Evolutionary conservation across 345 rosid genomes (phyloP), one percentile per base, ranked within the genome.

Genomic region (Ailanthus altissimus): DNA sequence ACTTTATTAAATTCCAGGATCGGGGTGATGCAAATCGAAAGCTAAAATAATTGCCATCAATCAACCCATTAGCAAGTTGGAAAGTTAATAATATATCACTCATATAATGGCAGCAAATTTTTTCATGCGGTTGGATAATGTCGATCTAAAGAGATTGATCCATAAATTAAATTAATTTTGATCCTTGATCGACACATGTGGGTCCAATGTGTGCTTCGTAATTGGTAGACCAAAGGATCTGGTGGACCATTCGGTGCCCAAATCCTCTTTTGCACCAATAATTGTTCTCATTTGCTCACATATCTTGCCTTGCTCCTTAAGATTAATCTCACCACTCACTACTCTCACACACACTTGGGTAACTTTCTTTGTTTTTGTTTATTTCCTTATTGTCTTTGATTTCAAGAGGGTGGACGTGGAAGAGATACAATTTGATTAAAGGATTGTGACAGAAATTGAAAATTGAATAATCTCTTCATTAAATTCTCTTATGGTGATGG

Each of bases 221-320:
- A 6, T 38, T 28, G 50, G 79, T 64, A 45, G 67, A 80, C 67
- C 79, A 45, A 54, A 14, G 18, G 28, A 53, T 45, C 50, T 45
- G 40, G 32, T 51, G 43, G 64, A 43, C 67, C 62, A 45, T 0
- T 25, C 13, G 0, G 0, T 51, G 67, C 45, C 47, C 2, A n/a
- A n/a, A n/a, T n/a, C n/a, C n/a, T n/a, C n/a, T n/a, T n/a, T 18
- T 36, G 38, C 0, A 8, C 14, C n/a, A 72, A 58, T 43, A 42
- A 25, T 43, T 57, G 42, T 16, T 57, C 53, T 57, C 12, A 43
- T 43, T 43, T 9, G 42, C 54, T 58, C 6, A 53, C 75, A 43
- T n/a, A n/a, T 26, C 2, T 3, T 57, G 46, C 25, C 66, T 40
- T 72, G 65, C 40, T 72, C 26, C n/a, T 42, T 72, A 49, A 68